These are phyloP conservation scores for Rhizophagus prolifer DNA, from an alignment of 192 early-diverging fungal species.

Conservation along the genomic window DNA sequence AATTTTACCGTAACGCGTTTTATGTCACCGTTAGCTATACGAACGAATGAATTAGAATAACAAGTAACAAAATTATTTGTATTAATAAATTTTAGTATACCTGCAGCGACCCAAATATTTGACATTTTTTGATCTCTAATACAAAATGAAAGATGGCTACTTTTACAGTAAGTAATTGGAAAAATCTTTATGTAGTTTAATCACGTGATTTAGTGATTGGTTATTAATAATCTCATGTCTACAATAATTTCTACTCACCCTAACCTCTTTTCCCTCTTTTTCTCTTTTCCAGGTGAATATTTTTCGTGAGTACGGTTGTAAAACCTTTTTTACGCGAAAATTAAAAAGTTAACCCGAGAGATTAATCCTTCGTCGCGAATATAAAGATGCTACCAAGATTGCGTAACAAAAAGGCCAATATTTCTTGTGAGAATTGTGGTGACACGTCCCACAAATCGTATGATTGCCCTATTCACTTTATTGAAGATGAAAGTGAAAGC, in stretches of 20 bases:
- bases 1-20: conserved; percentile 21
- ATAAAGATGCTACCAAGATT: background rate
- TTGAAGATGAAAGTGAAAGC: background rate
- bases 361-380: background rate
- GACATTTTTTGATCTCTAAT: background rate
- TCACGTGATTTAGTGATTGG: too few species aligned
- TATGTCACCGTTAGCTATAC: conserved; percentile 25
- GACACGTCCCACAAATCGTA: background rate
- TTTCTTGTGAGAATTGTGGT: conserved; percentile 1
- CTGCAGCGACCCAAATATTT: conserved; percentile 25
- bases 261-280: too few species aligned
- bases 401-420: background rate
- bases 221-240: too few species aligned
- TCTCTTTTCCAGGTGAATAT: background rate
- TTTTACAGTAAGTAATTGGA: too few species aligned
- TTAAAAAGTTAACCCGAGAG: background rate
- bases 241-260: too few species aligned
- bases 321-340: background rate
- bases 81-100: background rate
- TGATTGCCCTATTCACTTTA: background rate
- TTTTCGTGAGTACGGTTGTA: background rate
- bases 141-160: too few species aligned
- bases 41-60: background rate
- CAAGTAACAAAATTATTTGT: background rate
- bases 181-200: too few species aligned